These are phyloP conservation scores for Cryphonectria nitschkei DNA, from an alignment of 2,329 filamentous ascomycete species.

Conservation along the genomic window DNA sequence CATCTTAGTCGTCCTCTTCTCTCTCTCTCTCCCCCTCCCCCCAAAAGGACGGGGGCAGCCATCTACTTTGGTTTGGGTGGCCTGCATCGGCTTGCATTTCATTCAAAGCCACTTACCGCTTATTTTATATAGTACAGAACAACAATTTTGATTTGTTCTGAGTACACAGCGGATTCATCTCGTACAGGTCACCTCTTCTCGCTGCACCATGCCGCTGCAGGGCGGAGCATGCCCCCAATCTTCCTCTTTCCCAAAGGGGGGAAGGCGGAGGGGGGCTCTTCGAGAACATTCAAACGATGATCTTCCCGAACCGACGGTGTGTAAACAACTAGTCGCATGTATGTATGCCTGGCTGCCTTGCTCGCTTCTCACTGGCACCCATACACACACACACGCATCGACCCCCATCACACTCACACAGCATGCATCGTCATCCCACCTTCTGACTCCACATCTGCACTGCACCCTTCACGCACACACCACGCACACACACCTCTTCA, in stretches of 20 bases:
- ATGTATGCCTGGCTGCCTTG: constrained; percentile 6
- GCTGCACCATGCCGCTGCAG: not conserved
- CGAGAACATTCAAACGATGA: constrained; percentile 24
- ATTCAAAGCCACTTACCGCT: not conserved
- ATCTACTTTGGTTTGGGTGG: not conserved
- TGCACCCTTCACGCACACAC: constrained; percentile 2
- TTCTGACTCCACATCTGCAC: not conserved
- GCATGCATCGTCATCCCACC: constrained; percentile 2
- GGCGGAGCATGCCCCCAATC: not conserved
- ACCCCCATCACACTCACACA: not conserved
- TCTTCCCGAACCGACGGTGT: constrained; percentile 11
- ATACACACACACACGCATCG: not conserved
- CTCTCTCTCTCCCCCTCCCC: too few species aligned
- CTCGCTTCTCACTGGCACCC: not conserved
- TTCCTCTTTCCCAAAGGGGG: not conserved
- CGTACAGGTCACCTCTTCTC: not conserved
- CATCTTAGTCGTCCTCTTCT: not conserved
- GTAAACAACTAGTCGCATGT: not conserved
- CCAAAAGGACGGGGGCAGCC: too few species aligned
- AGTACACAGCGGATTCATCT: not conserved
- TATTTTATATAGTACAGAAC: not conserved
- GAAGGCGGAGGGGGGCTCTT: not conserved
- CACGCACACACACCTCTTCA: not conserved
- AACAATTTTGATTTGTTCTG: not conserved
- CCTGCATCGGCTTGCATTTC: not conserved